A percentile compares a stretch with the other conserved stretches of the same genome.
Evolutionary conservation across 345 rosid genomes (phyloP).

Genomic region (Rhizophora mangle): DNA sequence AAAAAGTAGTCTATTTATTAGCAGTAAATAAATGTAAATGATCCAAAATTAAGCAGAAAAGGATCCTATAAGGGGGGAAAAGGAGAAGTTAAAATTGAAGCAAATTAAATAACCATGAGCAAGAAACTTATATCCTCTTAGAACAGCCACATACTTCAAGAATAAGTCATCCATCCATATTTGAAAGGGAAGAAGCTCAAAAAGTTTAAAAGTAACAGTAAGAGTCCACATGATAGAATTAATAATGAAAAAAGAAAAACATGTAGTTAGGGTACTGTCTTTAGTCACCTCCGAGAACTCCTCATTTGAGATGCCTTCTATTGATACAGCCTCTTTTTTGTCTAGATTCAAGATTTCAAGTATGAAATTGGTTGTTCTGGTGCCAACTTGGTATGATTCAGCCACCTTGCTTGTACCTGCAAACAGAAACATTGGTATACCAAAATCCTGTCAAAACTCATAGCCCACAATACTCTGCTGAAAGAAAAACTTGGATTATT

Average conservation of each 20-base stretch:
- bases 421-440: slow-evolving; percentile 15
- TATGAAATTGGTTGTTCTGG: slow-evolving; percentile 50
- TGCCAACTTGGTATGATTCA: slow-evolving; percentile 63
- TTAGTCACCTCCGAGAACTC: slow-evolving; percentile 79
- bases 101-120: neutral
- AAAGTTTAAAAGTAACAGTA: neutral
- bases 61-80: neutral
- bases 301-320: slow-evolving; percentile 75
- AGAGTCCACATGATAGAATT: neutral
- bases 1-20: neutral
- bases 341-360: slow-evolving; percentile 71
- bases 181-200: neutral
- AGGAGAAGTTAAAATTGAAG: neutral
- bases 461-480: neutral
- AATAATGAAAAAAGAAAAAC: neutral
- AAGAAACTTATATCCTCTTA: neutral
- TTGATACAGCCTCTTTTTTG: slow-evolving; percentile 67
- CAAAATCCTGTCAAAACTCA: slow-evolving; percentile 8
- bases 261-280: slow-evolving; percentile 1
- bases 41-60: neutral
- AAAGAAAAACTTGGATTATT: slow-evolving; percentile 8
- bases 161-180: neutral
- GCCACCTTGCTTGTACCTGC: slow-evolving; percentile 63
- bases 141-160: neutral
- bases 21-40: no score